Base-by-base conservation (phyloP, 1,284 basidiomycete species). In the Pascua sp. region DNA sequence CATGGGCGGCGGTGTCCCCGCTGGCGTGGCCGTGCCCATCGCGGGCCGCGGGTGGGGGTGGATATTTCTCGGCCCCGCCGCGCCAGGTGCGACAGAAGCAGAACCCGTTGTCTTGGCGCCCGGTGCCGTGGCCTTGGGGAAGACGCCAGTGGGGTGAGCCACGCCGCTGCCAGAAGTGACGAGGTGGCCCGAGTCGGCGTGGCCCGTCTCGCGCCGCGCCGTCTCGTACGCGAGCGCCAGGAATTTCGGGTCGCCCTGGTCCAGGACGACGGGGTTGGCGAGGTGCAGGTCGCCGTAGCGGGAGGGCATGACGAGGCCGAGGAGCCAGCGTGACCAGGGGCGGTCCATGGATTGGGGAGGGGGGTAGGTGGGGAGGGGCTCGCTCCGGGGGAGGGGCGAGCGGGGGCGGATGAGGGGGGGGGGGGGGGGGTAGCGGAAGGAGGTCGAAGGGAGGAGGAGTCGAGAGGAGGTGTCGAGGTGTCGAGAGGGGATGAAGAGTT, bases 311-410 rank as follows among this genome's bases (percentile, higher is more conserved):
- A 56, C 48, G 24, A 60, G 43, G 44, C 51, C 55, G 37, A 56
- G 47, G 40, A 60, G 51, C 58, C 58, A 60, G 43, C 58, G 54
- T 9, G 55, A 52, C 51, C 51, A 57, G 5, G 46, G 47, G 42
- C 50, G 50, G 7, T 43, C 48, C 36, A 44, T 55, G 11, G 48
- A 42, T 41, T n/a, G 49, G 5, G 49, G 18, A 8, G 40, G 40
- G 12, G 40, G n/a, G 40, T 3, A 4, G 8, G 40, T 42, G 3
- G 40, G 12, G 12, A 42, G 39, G 9, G 39, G 39, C 39, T 48
- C 36, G 16, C 15, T 43, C 15, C 17, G 13, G 42, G 42, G 13
- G 42, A 13, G 42, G 42, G 42, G 42, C 42, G 18, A 17, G 15
- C 42, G 7, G 42, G 16, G 43, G 8, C n/a, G 43, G 43, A 4